These are phyloP conservation scores for Endothia cerciana DNA, from an alignment of 2,329 filamentous ascomycete genomes.

Conservation along the genomic window DNA sequence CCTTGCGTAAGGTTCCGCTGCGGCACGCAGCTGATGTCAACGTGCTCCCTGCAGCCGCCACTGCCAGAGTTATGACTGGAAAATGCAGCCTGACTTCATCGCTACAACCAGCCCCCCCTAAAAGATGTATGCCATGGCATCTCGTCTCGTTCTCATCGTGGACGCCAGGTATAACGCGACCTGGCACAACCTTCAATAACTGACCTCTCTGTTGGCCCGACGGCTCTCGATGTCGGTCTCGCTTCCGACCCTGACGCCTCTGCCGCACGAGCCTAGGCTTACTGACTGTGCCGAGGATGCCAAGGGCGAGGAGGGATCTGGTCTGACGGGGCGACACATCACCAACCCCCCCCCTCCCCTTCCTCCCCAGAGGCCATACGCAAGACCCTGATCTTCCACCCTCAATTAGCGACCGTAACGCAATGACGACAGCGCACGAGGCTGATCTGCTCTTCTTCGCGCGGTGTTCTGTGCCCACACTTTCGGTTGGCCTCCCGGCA, in stretches of 20 bases:
- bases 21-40: conserved; percentile 12
- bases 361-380: background rate
- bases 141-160: background rate
- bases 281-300: too few species aligned
- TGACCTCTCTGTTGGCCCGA: too few species aligned
- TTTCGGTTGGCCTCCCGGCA: background rate
- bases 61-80: background rate
- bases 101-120: too few species aligned
- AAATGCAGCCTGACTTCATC: background rate
- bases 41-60: conserved; percentile 3
- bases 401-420: background rate
- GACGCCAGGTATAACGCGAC: background rate
- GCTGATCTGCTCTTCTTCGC: background rate
- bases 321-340: background rate
- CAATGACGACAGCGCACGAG: conserved; percentile 2
- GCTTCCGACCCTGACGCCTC: too few species aligned
- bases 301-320: background rate
- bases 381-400: background rate
- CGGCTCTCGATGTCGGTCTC: background rate
- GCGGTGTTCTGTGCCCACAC: background rate
- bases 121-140: too few species aligned
- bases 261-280: too few species aligned
- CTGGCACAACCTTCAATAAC: too few species aligned
- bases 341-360: too few species aligned
- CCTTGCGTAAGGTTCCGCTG: conserved; percentile 1